These are phyloP conservation scores for Arabis alpina DNA, from an alignment of 345 rosid genomes.

Conservation along the genomic window DNA sequence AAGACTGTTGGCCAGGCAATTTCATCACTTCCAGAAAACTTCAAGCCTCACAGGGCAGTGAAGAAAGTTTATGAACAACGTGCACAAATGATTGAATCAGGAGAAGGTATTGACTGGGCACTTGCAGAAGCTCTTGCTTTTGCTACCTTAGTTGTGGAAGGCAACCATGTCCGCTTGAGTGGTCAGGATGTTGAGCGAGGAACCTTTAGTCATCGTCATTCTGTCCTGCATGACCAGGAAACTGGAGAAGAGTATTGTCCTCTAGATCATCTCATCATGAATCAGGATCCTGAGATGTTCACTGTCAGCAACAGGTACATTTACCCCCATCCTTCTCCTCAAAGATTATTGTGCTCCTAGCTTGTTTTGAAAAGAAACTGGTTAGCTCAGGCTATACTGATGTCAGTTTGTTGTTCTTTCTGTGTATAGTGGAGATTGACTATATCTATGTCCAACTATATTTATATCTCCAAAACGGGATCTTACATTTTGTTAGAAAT, in stretches of 20 bases:
- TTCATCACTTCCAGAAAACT: slow-evolving; percentile 64
- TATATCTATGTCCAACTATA: not conserved
- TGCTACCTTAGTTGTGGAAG: slow-evolving; percentile 79
- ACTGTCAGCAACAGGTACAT: slow-evolving; percentile 84
- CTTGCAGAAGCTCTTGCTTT: slow-evolving; percentile 82
- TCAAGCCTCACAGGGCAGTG: slow-evolving; percentile 79
- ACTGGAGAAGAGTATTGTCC: slow-evolving; percentile 78
- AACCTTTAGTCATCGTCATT: slow-evolving; percentile 81
- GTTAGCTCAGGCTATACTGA: not conserved
- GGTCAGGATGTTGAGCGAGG: slow-evolving; percentile 96
- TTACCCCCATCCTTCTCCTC: slow-evolving; percentile 4
- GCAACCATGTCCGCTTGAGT: slow-evolving; percentile 87
- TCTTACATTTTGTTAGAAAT: not conserved
- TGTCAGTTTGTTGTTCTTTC: not conserved
- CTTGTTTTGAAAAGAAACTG: too few species aligned
- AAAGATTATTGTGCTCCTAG: not conserved
- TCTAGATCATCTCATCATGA: slow-evolving; percentile 66
- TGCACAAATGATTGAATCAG: slow-evolving; percentile 77
- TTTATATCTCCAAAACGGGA: not conserved
- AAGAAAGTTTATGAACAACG: slow-evolving; percentile 81
- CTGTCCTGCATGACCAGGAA: slow-evolving; percentile 79
- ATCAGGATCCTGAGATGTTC: slow-evolving; percentile 80
- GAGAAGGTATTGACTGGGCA: slow-evolving; percentile 91
- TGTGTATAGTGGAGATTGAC: not conserved
- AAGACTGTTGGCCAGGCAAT: slow-evolving; percentile 82